Evolutionary conservation across 2,329 filamentous ascomycete species (phyloP).

Genomic region (Aspergillus sp.): DNA sequence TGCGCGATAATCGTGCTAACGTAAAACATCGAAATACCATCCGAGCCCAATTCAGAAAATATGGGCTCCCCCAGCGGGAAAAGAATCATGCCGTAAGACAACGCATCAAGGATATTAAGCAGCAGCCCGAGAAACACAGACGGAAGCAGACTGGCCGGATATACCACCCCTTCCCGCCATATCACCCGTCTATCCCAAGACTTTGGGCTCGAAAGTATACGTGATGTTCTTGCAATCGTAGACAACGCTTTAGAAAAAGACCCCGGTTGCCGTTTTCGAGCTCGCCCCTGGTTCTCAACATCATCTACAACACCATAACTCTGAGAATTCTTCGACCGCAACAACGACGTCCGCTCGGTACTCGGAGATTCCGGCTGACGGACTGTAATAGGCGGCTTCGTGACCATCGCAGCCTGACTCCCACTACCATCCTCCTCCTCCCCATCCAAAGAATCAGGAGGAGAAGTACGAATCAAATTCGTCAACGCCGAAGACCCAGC

Average conservation of each 20-base stretch:
- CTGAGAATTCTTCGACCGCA: slow-evolving; percentile 24
- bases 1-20: slow-evolving; percentile 95
- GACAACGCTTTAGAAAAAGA: slow-evolving; percentile 13
- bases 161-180: slow-evolving; percentile 59
- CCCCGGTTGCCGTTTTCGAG: slow-evolving; percentile 7
- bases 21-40: slow-evolving; percentile 98
- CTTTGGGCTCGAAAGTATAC: slow-evolving; percentile 55
- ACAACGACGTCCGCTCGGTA: slow-evolving; percentile 33
- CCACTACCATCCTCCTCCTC: slow-evolving; percentile 9
- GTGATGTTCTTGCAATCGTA: slow-evolving; percentile 16
- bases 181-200: slow-evolving; percentile 66
- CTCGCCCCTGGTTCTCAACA: slow-evolving; percentile 22
- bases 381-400: slow-evolving; percentile 11
- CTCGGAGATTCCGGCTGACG: slow-evolving; percentile 21
- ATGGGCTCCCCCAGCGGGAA: slow-evolving; percentile 86
- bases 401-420: background rate
- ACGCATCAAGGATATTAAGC: slow-evolving; percentile 86
- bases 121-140: slow-evolving; percentile 84
- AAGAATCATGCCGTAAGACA: slow-evolving; percentile 95
- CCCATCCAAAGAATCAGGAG: slow-evolving; percentile 18
- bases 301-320: slow-evolving; percentile 28
- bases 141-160: slow-evolving; percentile 69
- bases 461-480: slow-evolving; percentile 45
- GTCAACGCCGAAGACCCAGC: slow-evolving; percentile 45
- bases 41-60: slow-evolving; percentile 80